Evolutionary conservation across 768 basidiomycete genomes (phyloP).

Genomic region (Russula vinacea): DNA sequence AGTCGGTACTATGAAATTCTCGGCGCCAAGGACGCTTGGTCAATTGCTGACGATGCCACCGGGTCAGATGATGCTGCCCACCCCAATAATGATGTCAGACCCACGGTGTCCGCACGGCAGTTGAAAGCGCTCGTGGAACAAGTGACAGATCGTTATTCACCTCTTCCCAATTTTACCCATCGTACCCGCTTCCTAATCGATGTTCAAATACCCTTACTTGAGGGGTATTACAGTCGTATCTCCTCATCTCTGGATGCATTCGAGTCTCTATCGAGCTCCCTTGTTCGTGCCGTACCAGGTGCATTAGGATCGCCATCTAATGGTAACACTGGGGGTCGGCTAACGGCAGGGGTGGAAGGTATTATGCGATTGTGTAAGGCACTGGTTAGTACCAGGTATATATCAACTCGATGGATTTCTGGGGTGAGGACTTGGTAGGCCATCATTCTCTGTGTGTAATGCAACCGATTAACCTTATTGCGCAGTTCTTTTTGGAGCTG

Average conservation of each 20-base stretch:
- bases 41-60: constrained; percentile 63
- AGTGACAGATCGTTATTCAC: constrained; percentile 91
- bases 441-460: constrained; percentile 4
- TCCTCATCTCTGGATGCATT: constrained; percentile 88
- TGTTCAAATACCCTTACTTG: constrained; percentile 82
- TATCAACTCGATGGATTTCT: constrained; percentile 64
- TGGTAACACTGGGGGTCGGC: constrained; percentile 44
- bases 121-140: constrained; percentile 86
- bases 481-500: constrained; percentile 88
- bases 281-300: constrained; percentile 90
- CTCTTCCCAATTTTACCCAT: constrained; percentile 73
- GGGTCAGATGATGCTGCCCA: constrained; percentile 33
- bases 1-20: constrained; percentile 85
- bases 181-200: constrained; percentile 79
- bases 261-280: constrained; percentile 82
- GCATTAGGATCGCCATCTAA: constrained; percentile 58
- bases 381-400: constrained; percentile 72
- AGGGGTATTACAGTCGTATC: constrained; percentile 74
- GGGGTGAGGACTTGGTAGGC: constrained; percentile 89
- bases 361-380: constrained; percentile 83
- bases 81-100: constrained; percentile 45
- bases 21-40: constrained; percentile 80
- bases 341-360: constrained; percentile 83
- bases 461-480: not conserved
- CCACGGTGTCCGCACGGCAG: constrained; percentile 81